A percentile compares a stretch with the other conserved stretches of the same genome.
Conservation (phyloP, 352 stramenopile genomes). For the Phytophthora cactorum region DNA sequence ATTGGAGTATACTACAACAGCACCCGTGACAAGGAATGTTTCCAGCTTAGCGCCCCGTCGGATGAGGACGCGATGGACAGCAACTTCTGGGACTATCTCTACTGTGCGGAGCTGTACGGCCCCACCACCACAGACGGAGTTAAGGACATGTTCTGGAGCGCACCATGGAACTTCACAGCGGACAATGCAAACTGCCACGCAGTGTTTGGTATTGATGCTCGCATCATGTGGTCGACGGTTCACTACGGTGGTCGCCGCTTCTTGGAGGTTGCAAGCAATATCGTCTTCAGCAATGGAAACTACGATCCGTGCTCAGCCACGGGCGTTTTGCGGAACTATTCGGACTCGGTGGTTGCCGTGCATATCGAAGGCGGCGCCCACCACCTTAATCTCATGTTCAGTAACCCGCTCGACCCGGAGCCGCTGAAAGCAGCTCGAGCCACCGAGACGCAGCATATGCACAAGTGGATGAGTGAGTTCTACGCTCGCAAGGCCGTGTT, state of each 20-base stretch:
- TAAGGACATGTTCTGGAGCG: conserved; percentile 89
- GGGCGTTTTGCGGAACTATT: conserved; percentile 80
- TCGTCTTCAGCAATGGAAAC: conserved; percentile 95
- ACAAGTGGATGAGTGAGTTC: conserved; percentile 79
- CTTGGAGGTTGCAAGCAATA: conserved; percentile 79
- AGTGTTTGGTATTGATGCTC: conserved; percentile 64
- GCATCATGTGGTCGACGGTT: conserved; percentile 66
- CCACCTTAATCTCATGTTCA: conserved; percentile 95
- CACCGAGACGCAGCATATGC: conserved; percentile 77
- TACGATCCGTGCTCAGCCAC: conserved; percentile 93
- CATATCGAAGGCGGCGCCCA: conserved; percentile 81
- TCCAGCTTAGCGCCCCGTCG: conserved; percentile 47
- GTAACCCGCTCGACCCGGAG: conserved; percentile 70
- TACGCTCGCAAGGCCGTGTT: conserved; percentile 40
- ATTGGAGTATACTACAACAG: conserved; percentile 85
- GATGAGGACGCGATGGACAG: conserved; percentile 57
- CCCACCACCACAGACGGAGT: conserved; percentile 66
- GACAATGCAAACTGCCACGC: conserved; percentile 68
- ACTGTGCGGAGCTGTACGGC: conserved; percentile 75
- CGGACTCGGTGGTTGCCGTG: conserved; percentile 75
- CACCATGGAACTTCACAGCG: conserved; percentile 64
- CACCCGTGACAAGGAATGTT: conserved; percentile 63
- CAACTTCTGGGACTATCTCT: conserved; percentile 84
- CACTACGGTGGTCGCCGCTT: conserved; percentile 75
- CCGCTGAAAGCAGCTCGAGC: conserved; percentile 43